Conservation (phyloP, 2,329 filamentous ascomycete species). For the Colletotrichum australisinense region DNA sequence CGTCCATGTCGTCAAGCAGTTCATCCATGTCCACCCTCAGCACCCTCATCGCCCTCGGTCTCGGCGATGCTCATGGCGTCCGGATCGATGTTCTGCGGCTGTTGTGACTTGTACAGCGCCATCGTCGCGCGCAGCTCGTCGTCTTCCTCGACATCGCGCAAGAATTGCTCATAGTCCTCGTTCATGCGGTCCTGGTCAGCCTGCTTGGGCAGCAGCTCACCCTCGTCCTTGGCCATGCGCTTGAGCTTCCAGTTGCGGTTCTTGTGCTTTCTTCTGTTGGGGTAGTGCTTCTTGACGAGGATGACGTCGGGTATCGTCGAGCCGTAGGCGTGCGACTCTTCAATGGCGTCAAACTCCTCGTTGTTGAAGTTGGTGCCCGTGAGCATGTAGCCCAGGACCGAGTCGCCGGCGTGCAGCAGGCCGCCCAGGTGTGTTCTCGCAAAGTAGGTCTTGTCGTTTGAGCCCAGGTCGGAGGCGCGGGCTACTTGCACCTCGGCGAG, state of each 20-base stretch:
- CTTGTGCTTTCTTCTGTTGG: constrained; percentile 84
- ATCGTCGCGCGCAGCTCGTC: constrained; percentile 86
- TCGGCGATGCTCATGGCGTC: constrained; percentile 77
- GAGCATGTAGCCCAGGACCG: constrained; percentile 90
- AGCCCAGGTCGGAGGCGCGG: constrained; percentile 85
- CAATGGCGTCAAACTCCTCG: constrained; percentile 83
- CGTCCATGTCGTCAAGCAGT: constrained; percentile 92
- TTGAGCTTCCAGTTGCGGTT: constrained; percentile 93
- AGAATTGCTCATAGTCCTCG: constrained; percentile 95
- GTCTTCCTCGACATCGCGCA: constrained; percentile 97
- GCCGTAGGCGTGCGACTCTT: constrained; percentile 79
- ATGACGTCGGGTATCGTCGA: constrained; percentile 90
- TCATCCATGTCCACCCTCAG: constrained; percentile 80
- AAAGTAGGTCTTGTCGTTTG: constrained; percentile 89
- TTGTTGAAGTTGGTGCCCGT: constrained; percentile 95
- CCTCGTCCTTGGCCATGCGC: constrained; percentile 91
- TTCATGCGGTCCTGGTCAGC: constrained; percentile 90
- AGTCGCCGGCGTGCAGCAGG: constrained; percentile 88
- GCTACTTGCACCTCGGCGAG: constrained; percentile 91
- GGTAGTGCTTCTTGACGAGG: constrained; percentile 97
- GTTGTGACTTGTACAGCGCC: constrained; percentile 82
- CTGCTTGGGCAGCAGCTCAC: constrained; percentile 87
- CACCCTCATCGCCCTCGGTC: constrained; percentile 72
- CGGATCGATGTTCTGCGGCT: constrained; percentile 61
- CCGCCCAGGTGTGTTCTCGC: constrained; percentile 90